Conservation (phyloP, 2,329 filamentous ascomycete species). For the Coniochaeta prunicola region DNA sequence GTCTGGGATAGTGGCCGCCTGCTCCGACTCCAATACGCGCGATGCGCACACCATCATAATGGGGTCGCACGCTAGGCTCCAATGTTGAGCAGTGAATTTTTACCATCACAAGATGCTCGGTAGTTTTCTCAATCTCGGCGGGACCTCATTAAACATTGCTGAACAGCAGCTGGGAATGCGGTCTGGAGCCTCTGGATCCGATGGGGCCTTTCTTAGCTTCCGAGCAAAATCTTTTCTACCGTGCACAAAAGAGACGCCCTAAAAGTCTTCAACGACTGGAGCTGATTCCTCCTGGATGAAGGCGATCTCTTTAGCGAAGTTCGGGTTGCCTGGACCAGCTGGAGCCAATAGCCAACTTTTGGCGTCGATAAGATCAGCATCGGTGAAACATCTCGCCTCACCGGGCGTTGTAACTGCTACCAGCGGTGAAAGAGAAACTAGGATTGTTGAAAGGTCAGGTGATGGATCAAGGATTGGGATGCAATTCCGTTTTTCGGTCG, state of each 20-base stretch:
- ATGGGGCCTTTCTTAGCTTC: neutral
- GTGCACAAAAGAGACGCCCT: neutral
- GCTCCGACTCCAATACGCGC: too few relatives aligned
- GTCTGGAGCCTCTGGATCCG: neutral
- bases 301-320: neutral
- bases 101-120: neutral
- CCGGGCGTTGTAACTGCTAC: neutral
- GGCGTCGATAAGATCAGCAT: neutral
- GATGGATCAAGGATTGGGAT: neutral
- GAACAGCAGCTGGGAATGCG: neutral
- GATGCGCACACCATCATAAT: neutral
- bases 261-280: neutral
- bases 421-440: neutral
- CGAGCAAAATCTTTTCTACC: neutral
- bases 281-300: neutral
- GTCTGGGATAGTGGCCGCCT: too few relatives aligned
- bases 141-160: neutral
- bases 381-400: neutral
- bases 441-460: neutral
- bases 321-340: neutral
- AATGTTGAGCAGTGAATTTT: neutral
- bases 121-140: neutral
- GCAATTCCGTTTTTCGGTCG: neutral
- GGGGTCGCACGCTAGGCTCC: neutral
- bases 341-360: neutral